phyloP scores from a whole-genome alignment of 2,329 filamentous ascomycete genomes.

The Apiospora kogelbergensis region DNA sequence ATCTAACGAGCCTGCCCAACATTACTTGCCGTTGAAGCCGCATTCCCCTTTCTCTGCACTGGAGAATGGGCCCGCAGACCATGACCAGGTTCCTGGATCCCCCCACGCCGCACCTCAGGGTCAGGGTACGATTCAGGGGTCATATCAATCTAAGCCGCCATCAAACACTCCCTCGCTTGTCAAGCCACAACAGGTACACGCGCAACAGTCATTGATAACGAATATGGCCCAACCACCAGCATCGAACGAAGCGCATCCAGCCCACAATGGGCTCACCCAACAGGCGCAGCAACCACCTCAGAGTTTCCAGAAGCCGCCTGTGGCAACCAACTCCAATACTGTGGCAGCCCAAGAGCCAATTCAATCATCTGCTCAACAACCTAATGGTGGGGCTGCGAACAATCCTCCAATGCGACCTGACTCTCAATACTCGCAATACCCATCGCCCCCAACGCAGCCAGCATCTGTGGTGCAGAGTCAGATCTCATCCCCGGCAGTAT shows the following conservation, averaged over 20 bases:
- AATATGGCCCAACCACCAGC: neutral
- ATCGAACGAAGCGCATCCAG: neutral
- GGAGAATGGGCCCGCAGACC: neutral
- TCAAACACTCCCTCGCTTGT: neutral
- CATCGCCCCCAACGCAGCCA: constrained; percentile 20
- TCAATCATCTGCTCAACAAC: neutral
- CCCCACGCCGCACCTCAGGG: neutral
- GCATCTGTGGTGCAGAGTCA: constrained; percentile 29
- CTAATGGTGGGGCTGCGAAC: neutral
- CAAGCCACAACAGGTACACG: neutral
- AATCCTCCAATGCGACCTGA: neutral
- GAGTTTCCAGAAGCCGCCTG: neutral
- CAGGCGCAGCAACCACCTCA: neutral
- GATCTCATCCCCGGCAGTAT: constrained; percentile 28
- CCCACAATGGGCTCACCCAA: neutral
- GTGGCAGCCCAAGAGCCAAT: neutral
- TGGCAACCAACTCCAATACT: neutral
- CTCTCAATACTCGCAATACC: constrained; percentile 12
- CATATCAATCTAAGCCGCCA: neutral
- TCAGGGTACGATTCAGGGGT: neutral
- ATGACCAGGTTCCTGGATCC: neutral
- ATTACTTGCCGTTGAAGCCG: neutral
- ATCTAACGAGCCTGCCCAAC: neutral
- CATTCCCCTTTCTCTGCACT: neutral
- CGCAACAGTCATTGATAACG: neutral